phyloP scores from a whole-genome alignment of 2,329 filamentous ascomycete genomes.

The Sordariomycetes sp. region DNA sequence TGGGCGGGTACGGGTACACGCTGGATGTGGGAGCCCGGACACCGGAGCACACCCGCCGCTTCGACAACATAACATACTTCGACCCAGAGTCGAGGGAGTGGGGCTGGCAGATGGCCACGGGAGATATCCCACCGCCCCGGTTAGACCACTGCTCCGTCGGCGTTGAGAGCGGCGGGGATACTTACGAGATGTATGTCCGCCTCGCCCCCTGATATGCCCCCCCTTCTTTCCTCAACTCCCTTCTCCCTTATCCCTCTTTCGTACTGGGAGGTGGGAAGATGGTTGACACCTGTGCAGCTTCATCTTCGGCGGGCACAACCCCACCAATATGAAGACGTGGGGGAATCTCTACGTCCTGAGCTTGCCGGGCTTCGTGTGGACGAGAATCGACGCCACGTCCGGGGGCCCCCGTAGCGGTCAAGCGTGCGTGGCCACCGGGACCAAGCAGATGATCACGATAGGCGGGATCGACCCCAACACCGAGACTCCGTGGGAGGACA shows the following conservation, averaged over 20 bases:
- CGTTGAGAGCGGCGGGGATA: slow-evolving; percentile 5
- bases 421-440: slow-evolving; percentile 6
- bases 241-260: not conserved
- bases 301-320: slow-evolving; percentile 8
- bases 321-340: not conserved
- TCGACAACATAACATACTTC: slow-evolving; percentile 8
- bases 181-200: slow-evolving; percentile 8
- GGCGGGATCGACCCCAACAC: slow-evolving; percentile 2
- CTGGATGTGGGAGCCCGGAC: not conserved
- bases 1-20: slow-evolving; percentile 5
- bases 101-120: slow-evolving; percentile 8
- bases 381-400: slow-evolving; percentile 2
- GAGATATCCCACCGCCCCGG: slow-evolving; percentile 4
- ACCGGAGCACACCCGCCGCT: slow-evolving; percentile 4
- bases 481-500: not conserved
- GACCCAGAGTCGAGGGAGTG: slow-evolving; percentile 6
- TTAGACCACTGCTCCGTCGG: slow-evolving; percentile 6
- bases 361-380: slow-evolving; percentile 9
- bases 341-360: slow-evolving; percentile 8
- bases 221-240: no score
- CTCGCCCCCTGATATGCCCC: not conserved
- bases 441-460: slow-evolving; percentile 7
- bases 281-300: slow-evolving; percentile 4
- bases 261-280: not conserved
- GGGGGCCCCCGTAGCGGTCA: not conserved